phyloP scores from a whole-genome alignment of 768 basidiomycete species.

The Lentinula sp. region DNA sequence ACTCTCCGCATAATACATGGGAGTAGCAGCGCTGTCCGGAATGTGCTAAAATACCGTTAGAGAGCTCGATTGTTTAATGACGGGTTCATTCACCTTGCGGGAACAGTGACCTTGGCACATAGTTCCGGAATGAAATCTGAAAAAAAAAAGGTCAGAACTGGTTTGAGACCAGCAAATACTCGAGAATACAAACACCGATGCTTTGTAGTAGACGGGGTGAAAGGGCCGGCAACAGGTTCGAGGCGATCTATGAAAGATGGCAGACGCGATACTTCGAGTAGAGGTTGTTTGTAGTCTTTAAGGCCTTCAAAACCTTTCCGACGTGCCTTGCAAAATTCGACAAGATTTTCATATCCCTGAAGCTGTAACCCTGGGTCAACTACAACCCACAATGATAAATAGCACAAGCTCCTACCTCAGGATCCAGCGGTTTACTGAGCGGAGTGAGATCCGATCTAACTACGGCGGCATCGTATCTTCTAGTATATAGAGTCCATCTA shows the following conservation, averaged over 20 bases:
- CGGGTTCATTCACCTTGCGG: constrained; percentile 52
- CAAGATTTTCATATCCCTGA: constrained; percentile 47
- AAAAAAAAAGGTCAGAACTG: not conserved
- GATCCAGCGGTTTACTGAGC: constrained; percentile 61
- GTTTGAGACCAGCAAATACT: not conserved
- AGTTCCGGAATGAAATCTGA: constrained; percentile 83
- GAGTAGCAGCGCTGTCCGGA: constrained; percentile 61
- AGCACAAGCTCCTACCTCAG: constrained; percentile 40
- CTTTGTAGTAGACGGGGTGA: constrained; percentile 18
- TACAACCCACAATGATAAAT: not conserved
- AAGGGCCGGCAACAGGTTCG: constrained; percentile 43
- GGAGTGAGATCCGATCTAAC: constrained; percentile 68
- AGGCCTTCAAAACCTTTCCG: constrained; percentile 60
- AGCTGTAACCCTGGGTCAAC: not conserved
- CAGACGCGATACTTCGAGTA: constrained; percentile 61
- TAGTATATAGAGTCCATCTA: constrained; percentile 67
- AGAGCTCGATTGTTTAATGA: not conserved
- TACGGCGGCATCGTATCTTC: constrained; percentile 52
- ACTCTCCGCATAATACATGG: constrained; percentile 71
- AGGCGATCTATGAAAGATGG: constrained; percentile 50
- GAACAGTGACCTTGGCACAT: constrained; percentile 63
- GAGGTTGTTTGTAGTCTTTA: constrained; percentile 56
- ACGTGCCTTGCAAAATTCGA: constrained; percentile 61
- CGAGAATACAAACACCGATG: not conserved
- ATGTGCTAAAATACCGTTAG: constrained; percentile 34